Evolutionary conservation across 371 early-diverging fungal genomes (phyloP).

Genomic region (Entomophthora muscae): DNA sequence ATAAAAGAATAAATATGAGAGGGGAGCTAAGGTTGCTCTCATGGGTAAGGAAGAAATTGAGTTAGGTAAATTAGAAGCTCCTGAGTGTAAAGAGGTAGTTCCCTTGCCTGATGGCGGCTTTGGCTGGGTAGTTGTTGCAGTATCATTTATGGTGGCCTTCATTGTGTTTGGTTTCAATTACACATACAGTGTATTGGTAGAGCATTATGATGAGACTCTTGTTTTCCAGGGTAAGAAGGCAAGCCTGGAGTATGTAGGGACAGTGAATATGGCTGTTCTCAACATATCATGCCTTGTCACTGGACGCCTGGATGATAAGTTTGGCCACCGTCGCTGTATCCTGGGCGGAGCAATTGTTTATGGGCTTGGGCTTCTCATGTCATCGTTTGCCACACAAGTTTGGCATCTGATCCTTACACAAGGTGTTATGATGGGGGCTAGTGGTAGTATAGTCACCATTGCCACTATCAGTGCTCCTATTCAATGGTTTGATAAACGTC

Average conservation of each 20-base stretch:
- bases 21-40: no score
- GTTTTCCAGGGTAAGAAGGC: constrained; percentile 9
- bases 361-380: constrained; percentile 21
- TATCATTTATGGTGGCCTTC: constrained; percentile 30
- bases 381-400: constrained; percentile 12
- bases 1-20: no score
- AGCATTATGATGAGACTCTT: constrained; percentile 12
- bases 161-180: constrained; percentile 29
- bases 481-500: constrained; percentile 35
- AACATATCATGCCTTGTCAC: constrained; percentile 16
- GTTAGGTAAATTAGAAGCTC: no score
- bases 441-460: constrained; percentile 30
- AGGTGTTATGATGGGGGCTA: constrained; percentile 28
- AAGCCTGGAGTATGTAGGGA: constrained; percentile 25
- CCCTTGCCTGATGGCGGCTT: constrained; percentile 30
- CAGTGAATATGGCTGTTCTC: constrained; percentile 18
- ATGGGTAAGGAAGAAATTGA: no score
- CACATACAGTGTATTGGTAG: constrained; percentile 23
- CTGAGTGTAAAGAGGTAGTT: no score
- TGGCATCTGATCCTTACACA: constrained; percentile 38
- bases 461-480: constrained; percentile 61
- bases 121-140: constrained; percentile 36
- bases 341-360: constrained; percentile 16
- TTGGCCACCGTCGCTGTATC: background rate
- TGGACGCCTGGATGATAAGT: background rate